These are phyloP conservation scores for Aspergillus cavernicola DNA, from an alignment of 495 filamentous ascomycete species.

Conservation along the genomic window DNA sequence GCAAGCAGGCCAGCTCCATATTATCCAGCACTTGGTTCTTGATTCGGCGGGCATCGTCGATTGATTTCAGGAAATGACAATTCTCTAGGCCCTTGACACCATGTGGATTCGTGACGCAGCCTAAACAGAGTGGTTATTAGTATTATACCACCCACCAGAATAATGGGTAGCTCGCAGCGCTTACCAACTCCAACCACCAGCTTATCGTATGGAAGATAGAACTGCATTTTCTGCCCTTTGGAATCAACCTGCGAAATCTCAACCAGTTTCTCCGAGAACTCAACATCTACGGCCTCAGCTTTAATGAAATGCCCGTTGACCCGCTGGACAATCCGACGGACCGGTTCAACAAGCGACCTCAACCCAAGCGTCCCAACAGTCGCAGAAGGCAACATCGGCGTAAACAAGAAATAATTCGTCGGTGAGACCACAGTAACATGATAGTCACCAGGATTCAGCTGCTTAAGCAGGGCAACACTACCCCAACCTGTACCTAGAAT, in stretches of 20 bases:
- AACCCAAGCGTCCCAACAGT: slow-evolving; percentile 95
- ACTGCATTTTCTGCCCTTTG: slow-evolving; percentile 66
- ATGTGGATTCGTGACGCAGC: slow-evolving; percentile 89
- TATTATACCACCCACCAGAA: neutral
- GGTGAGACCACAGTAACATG: slow-evolving; percentile 93
- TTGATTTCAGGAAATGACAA: slow-evolving; percentile 91
- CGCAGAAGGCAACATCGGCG: slow-evolving; percentile 93
- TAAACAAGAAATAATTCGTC: slow-evolving; percentile 95
- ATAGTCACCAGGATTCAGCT: slow-evolving; percentile 82
- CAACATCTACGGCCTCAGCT: slow-evolving; percentile 78
- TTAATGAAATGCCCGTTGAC: slow-evolving; percentile 87
- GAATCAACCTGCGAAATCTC: slow-evolving; percentile 73
- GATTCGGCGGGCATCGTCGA: slow-evolving; percentile 84
- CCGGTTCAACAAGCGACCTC: slow-evolving; percentile 86
- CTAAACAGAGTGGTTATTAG: slow-evolving; percentile 31
- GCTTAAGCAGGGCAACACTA: slow-evolving; percentile 86
- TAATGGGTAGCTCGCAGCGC: slow-evolving; percentile 14
- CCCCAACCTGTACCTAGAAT: slow-evolving; percentile 96
- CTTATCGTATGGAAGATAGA: slow-evolving; percentile 98
- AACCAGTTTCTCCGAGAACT: slow-evolving; percentile 86
- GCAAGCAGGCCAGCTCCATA: slow-evolving; percentile 87
- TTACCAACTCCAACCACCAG: slow-evolving; percentile 87
- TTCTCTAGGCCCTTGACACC: slow-evolving; percentile 94
- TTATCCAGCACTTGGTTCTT: slow-evolving; percentile 89
- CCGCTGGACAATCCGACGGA: slow-evolving; percentile 73